Evolutionary conservation across 169 alveolate genomes (phyloP).

Genomic region (Plasmodium falciparum): DNA sequence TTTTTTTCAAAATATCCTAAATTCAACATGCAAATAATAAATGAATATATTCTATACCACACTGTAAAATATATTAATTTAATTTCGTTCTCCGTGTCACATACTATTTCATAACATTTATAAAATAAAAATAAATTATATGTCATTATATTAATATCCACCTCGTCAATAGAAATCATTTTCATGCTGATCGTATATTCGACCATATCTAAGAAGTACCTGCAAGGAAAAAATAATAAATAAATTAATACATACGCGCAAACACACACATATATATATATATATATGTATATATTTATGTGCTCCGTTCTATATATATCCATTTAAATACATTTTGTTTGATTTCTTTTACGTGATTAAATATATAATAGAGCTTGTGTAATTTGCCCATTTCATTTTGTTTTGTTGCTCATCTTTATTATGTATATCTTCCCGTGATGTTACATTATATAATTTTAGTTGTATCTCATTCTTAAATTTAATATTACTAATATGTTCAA

Average conservation of each 20-base stretch:
- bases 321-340: too few species aligned
- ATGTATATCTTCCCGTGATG: neutral
- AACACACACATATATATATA: too few species aligned
- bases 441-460: constrained; percentile 21
- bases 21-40: constrained; percentile 45
- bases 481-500: constrained; percentile 37
- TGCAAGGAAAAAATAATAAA: constrained; percentile 1
- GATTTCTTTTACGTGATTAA: constrained; percentile 1
- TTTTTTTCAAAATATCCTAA: constrained; percentile 71
- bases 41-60: constrained; percentile 49
- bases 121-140: constrained; percentile 51
- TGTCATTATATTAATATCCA: constrained; percentile 29
- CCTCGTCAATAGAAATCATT: constrained; percentile 29
- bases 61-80: constrained; percentile 12
- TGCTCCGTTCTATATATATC: too few species aligned
- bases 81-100: neutral
- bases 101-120: constrained; percentile 45
- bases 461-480: constrained; percentile 68
- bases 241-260: neutral
- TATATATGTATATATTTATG: too few species aligned
- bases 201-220: constrained; percentile 61
- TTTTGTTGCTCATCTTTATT: neutral
- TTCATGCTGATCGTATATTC: constrained; percentile 53
- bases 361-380: neutral
- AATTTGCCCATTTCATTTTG: neutral